Base-by-base conservation (phyloP, 108 stramenopile species). In the Chaetoceros muelleri region DNA sequence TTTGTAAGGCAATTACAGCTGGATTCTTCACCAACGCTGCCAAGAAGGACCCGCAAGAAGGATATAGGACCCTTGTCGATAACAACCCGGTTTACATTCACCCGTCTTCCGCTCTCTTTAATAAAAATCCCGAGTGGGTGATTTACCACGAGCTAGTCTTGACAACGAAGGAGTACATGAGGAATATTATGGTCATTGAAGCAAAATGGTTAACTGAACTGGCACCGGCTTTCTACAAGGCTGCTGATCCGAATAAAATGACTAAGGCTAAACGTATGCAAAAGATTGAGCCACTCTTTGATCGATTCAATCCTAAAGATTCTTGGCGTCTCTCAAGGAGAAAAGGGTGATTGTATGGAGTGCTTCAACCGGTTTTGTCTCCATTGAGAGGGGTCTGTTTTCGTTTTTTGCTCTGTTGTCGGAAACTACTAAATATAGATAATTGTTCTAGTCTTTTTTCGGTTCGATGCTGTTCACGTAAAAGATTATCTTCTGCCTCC, bases 131-230 rank as follows among this genome's bases (percentile, higher is more conserved):
- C 2, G 96, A 99, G 64, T 97, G 87, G 78, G 90, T 98, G 21
- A 89, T 99, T 51, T 99, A 99, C 67, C 94, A 99, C 66, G 98
- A 99, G 61, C 73, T 99, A 49, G 96, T 99, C 34, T 64, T 99
- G 27, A 99, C 98, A 29, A 95, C 98, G 3, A 98, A 98, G 71
- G 98, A 99, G 71, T 99, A 98, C 81, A 99, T 99, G 98, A 75
- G 98, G 44, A 96, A 95, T 69, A 84, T 96, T 44, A 90, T 98
- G 93, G 90, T 93, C 24, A 95, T 99, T 65, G 98, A 99, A 78
- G 91, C 98, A 20, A 95, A 90, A 60, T 98, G 96, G 96, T 78
- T 99, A 48, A 85, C 93, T 44, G 97, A 99, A 66, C 70, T 99
- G 26, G 98, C 98, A 2, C 98, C 98, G 10, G 78, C 89, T 34